Conservation (phyloP, 2,329 filamentous ascomycete species). For the Ophiosphaerella korrae region DNA sequence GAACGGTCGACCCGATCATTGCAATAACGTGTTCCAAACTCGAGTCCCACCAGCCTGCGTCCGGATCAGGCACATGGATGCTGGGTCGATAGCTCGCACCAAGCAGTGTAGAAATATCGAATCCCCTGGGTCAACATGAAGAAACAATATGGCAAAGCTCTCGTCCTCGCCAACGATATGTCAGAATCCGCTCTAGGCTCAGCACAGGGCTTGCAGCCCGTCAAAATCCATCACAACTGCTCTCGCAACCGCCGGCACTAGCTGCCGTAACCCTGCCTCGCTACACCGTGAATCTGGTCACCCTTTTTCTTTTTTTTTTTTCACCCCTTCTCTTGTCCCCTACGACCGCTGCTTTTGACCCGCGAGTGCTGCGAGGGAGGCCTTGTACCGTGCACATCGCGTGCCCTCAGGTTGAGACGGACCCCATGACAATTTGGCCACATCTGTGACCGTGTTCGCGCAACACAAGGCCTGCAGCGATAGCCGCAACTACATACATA, state of each 20-base stretch:
- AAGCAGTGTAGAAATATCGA: slow-evolving; percentile 11
- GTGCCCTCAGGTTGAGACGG: slow-evolving; percentile 22
- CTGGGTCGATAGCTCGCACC: slow-evolving; percentile 26
- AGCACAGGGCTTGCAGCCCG: slow-evolving; percentile 15
- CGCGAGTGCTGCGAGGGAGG: slow-evolving; percentile 14
- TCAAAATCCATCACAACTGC: slow-evolving; percentile 24
- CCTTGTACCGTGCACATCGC: slow-evolving; percentile 13
- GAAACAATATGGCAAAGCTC: slow-evolving; percentile 14
- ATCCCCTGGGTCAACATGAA: slow-evolving; percentile 18
- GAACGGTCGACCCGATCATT: slow-evolving; percentile 34
- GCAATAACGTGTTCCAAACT: slow-evolving; percentile 20
- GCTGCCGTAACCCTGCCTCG: slow-evolving; percentile 28
- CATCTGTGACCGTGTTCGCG: slow-evolving; percentile 15
- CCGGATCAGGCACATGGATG: slow-evolving; percentile 25
- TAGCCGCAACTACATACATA: slow-evolving; percentile 20
- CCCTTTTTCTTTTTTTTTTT: slow-evolving; percentile 8
- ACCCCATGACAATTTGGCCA: slow-evolving; percentile 9
- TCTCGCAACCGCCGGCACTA: slow-evolving; percentile 41
- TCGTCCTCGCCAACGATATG: slow-evolving; percentile 15
- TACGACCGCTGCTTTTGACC: slow-evolving; percentile 1
- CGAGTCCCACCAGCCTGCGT: neutral
- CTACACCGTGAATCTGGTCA: slow-evolving; percentile 33
- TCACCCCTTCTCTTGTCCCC: slow-evolving; percentile 12
- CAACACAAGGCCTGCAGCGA: slow-evolving; percentile 28
- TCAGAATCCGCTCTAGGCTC: slow-evolving; percentile 16